Evolutionary conservation across 2,329 filamentous ascomycete genomes (phyloP).

Genomic region (Diaporthe vexans): DNA sequence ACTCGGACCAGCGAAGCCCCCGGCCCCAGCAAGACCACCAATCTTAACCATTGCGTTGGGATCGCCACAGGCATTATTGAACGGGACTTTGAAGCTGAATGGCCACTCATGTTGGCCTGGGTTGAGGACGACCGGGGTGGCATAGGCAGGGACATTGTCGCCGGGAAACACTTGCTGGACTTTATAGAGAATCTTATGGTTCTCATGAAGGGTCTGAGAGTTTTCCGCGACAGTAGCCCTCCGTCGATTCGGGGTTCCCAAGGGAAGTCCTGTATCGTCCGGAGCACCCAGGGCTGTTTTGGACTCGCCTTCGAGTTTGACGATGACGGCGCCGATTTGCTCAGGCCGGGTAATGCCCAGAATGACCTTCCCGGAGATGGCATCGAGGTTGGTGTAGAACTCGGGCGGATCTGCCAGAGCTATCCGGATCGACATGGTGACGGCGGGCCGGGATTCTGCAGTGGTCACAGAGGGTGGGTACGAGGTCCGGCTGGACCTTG

Average conservation of each 20-base stretch:
- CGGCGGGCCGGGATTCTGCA: background rate
- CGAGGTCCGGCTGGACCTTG: background rate
- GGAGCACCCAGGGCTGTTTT: conserved; percentile 73
- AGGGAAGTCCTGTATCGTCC: conserved; percentile 49
- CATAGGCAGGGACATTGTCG: conserved; percentile 57
- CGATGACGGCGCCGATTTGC: conserved; percentile 78
- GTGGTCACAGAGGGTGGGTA: background rate
- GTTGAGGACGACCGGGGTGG: conserved; percentile 66
- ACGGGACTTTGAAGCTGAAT: conserved; percentile 82
- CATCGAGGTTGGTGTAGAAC: conserved; percentile 86
- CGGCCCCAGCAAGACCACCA: conserved; percentile 66
- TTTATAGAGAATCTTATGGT: conserved; percentile 82
- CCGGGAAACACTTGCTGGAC: conserved; percentile 80
- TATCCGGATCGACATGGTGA: conserved; percentile 76
- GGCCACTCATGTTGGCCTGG: conserved; percentile 82
- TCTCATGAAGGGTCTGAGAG: conserved; percentile 63
- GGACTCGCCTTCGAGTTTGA: conserved; percentile 87
- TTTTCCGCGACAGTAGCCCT: conserved; percentile 29
- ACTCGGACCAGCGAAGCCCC: conserved; percentile 63
- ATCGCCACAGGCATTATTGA: conserved; percentile 80
- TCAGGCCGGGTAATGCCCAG: conserved; percentile 75
- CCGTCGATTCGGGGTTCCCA: conserved; percentile 52
- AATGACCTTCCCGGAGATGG: conserved; percentile 74
- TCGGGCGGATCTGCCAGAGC: conserved; percentile 75
- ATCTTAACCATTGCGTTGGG: conserved; percentile 66